These are phyloP conservation scores for Lathyrus aphaca DNA, from an alignment of 306 rosid genomes.

Conservation along the genomic window DNA sequence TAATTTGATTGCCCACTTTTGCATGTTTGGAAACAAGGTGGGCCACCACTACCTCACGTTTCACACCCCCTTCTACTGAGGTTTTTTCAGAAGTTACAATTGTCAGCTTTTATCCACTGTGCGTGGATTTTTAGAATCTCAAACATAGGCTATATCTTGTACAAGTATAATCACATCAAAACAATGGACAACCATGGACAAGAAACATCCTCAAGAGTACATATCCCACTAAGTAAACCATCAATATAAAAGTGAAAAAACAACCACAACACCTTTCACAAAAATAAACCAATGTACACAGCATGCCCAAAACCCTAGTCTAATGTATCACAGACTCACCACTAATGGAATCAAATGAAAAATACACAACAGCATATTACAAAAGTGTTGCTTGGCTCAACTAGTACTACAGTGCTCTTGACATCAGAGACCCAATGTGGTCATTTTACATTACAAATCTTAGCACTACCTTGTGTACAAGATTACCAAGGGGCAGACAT, in stretches of 20 bases:
- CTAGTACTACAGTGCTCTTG: slow-evolving; percentile 43
- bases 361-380: slow-evolving; percentile 62
- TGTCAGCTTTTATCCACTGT: too few species aligned
- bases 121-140: too few species aligned
- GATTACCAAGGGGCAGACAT: slow-evolving; percentile 64
- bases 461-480: slow-evolving; percentile 46
- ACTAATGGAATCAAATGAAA: slow-evolving; percentile 56
- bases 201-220: slow-evolving; percentile 18
- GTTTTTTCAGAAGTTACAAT: too few species aligned
- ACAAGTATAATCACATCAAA: not conserved
- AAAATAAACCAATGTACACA: slow-evolving; percentile 63
- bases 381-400: slow-evolving; percentile 43
- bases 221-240: slow-evolving; percentile 28
- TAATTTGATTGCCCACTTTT: too few species aligned
- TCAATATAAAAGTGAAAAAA: slow-evolving; percentile 33
- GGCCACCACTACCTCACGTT: too few species aligned
- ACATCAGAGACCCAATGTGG: slow-evolving; percentile 54
- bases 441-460: slow-evolving; percentile 61
- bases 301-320: slow-evolving; percentile 46
- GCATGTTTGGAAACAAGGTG: too few species aligned
- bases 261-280: slow-evolving; percentile 62
- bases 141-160: too few species aligned
- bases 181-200: slow-evolving; percentile 27
- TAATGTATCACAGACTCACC: slow-evolving; percentile 69
- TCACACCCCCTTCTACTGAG: too few species aligned